Percentiles rank a stretch among this genome's conserved stretches.
Conservation (phyloP, 1,139 yeast genomes). For the Kurtzmaniella quercitrusa region DNA sequence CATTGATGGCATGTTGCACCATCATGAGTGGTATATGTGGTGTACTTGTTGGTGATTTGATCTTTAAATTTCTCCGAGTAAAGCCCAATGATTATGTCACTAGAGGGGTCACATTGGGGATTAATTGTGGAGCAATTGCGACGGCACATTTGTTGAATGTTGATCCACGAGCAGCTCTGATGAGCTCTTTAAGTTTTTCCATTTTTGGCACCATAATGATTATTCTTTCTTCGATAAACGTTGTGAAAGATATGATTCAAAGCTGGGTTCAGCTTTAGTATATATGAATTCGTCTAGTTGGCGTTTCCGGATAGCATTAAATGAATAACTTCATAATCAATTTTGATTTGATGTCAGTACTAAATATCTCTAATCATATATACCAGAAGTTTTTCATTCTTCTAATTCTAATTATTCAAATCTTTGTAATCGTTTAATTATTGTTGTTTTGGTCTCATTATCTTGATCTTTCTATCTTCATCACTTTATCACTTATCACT, state of each 20-base stretch:
- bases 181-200: constrained; percentile 68
- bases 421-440: too few species aligned
- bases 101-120: constrained; percentile 71
- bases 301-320: too few species aligned
- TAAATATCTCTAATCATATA: too few species aligned
- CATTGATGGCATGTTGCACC: constrained; percentile 76
- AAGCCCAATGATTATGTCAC: constrained; percentile 66
- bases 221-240: constrained; percentile 56
- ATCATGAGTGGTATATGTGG: constrained; percentile 76
- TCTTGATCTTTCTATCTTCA: neutral
- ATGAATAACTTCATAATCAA: too few species aligned
- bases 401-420: too few species aligned
- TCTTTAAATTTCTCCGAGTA: constrained; percentile 45
- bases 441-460: too few species aligned
- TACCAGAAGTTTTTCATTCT: too few species aligned
- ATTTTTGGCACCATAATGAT: constrained; percentile 73
- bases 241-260: constrained; percentile 24
- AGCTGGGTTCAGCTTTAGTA: constrained; percentile 24
- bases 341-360: too few species aligned
- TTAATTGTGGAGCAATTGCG: constrained; percentile 79
- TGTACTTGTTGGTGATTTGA: constrained; percentile 58
- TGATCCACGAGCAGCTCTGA: constrained; percentile 79
- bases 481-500: too few species aligned
- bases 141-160: constrained; percentile 67
- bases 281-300: neutral